phyloP scores from a whole-genome alignment of 208 protist species.

The Leishmania martiniquensis region DNA sequence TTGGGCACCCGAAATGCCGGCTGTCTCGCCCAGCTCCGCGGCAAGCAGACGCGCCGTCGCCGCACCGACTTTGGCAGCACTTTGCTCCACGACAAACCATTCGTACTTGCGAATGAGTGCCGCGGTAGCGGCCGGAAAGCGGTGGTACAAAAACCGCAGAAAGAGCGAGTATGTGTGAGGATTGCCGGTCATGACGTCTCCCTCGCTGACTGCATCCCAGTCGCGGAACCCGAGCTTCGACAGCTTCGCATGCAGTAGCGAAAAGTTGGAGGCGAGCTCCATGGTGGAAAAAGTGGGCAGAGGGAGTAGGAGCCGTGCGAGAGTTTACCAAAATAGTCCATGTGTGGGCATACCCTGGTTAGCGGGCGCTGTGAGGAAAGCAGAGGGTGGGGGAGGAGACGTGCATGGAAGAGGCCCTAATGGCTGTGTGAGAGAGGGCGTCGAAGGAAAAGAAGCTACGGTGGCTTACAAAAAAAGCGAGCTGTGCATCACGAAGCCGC shows the following conservation, averaged over 20 bases:
- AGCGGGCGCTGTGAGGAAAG: not conserved
- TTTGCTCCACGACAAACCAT: constrained; percentile 58
- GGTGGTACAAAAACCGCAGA: constrained; percentile 45
- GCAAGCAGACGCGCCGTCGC: constrained; percentile 36
- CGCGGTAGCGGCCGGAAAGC: constrained; percentile 32
- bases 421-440: not conserved
- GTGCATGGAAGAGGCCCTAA: not conserved
- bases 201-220: constrained; percentile 40
- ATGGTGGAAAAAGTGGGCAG: constrained; percentile 7
- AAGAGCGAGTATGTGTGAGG: constrained; percentile 49
- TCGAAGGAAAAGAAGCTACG: not conserved
- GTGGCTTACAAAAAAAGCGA: not conserved
- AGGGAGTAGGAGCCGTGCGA: not conserved
- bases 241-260: constrained; percentile 43
- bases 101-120: constrained; percentile 36
- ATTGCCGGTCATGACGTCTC: constrained; percentile 46
- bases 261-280: constrained; percentile 36
- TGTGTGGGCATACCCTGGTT: not conserved
- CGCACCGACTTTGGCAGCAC: constrained; percentile 29
- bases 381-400: not conserved
- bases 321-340: not conserved
- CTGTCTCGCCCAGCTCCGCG: constrained; percentile 7
- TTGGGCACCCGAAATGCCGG: constrained; percentile 33
- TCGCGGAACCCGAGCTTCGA: constrained; percentile 44
- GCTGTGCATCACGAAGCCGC: not conserved